phyloP scores from a whole-genome alignment of 495 filamentous ascomycete species.

The Penicillium paradoxum region DNA sequence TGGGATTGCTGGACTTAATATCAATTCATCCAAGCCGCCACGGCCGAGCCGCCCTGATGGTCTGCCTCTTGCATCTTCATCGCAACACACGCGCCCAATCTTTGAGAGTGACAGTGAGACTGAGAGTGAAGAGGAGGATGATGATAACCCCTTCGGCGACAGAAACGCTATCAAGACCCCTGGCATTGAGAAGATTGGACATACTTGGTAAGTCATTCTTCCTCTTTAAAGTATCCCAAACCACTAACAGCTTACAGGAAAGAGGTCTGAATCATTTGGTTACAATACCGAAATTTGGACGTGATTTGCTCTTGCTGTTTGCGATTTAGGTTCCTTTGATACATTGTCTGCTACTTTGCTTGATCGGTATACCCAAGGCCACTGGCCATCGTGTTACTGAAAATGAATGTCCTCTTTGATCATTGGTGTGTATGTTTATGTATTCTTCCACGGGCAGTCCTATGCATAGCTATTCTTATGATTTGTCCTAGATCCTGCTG shows the following conservation, averaged over 20 bases:
- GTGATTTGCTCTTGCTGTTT: neutral
- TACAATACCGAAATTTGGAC: neutral
- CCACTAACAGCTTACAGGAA: slow-evolving; percentile 16
- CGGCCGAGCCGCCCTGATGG: slow-evolving; percentile 31
- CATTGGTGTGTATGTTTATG: neutral
- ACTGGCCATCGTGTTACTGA: slow-evolving; percentile 4
- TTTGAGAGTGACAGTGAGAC: slow-evolving; percentile 38
- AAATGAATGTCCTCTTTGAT: neutral
- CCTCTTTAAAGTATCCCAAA: neutral
- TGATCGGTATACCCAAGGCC: slow-evolving; percentile 9
- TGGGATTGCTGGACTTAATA: slow-evolving; percentile 35
- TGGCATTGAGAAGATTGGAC: slow-evolving; percentile 47
- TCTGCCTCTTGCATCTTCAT: slow-evolving; percentile 26
- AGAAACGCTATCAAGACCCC: slow-evolving; percentile 65
- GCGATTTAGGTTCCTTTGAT: slow-evolving; percentile 3
- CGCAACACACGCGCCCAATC: slow-evolving; percentile 21
- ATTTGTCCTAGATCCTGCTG: too few species aligned
- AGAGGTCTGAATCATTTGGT: slow-evolving; percentile 16
- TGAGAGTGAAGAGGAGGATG: slow-evolving; percentile 54
- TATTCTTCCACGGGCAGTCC: neutral
- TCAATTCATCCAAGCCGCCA: slow-evolving; percentile 43
- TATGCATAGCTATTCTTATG: neutral
- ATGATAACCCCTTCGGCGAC: slow-evolving; percentile 77
- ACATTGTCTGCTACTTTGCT: slow-evolving; percentile 1
- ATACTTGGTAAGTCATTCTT: slow-evolving; percentile 44